These are phyloP conservation scores for Apophysomyces sp. DNA, from an alignment of 371 early-diverging fungal genomes.

Conservation along the genomic window DNA sequence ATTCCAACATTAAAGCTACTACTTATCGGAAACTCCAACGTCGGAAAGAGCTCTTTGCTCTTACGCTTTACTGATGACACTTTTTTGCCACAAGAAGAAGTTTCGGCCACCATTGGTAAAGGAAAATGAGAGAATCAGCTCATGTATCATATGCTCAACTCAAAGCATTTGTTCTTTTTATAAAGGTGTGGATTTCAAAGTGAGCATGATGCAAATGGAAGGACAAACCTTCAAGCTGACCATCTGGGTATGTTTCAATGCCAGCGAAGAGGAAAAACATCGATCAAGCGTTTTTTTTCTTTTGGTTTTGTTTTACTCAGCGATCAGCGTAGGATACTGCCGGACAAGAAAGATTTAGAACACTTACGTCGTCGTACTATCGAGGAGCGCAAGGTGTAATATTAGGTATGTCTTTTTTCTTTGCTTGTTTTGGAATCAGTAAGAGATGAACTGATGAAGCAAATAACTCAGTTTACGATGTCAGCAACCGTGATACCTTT, in stretches of 20 bases:
- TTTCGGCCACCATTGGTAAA: slow-evolving; percentile 92
- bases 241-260: slow-evolving; percentile 77
- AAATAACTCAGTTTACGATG: slow-evolving; percentile 84
- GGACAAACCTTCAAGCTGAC: slow-evolving; percentile 95
- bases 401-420: slow-evolving; percentile 60
- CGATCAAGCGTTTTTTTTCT: background rate
- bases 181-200: slow-evolving; percentile 99
- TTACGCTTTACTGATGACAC: slow-evolving; percentile 97
- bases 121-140: background rate
- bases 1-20: slow-evolving; percentile 91
- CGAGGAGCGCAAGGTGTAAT: slow-evolving; percentile 99
- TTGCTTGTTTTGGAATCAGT: slow-evolving; percentile 85
- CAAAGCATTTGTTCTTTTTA: background rate
- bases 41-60: slow-evolving; percentile 98
- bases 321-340: slow-evolving; percentile 93
- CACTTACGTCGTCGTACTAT: slow-evolving; percentile 99
- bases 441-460: slow-evolving; percentile 63
- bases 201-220: slow-evolving; percentile 92
- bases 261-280: background rate
- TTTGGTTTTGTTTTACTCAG: background rate
- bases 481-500: slow-evolving; percentile 91
- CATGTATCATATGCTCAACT: background rate
- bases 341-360: slow-evolving; percentile 99
- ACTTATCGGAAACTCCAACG: slow-evolving; percentile 98
- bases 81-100: slow-evolving; percentile 92